Evolutionary conservation across 2,329 filamentous ascomycete genomes (phyloP).

Genomic region (Colletotrichum plurivorum): DNA sequence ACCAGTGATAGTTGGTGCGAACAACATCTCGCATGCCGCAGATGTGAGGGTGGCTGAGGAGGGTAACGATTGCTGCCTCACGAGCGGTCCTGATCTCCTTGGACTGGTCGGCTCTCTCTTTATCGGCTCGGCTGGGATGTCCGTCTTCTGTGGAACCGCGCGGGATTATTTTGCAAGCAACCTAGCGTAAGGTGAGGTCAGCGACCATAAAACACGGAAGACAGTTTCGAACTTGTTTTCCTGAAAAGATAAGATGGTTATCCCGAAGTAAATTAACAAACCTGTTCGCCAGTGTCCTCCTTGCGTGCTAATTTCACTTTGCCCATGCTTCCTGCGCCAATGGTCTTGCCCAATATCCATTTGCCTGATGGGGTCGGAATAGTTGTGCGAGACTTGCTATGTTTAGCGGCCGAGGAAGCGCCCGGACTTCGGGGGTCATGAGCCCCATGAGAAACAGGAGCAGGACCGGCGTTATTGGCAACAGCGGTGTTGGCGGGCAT

Average conservation of each 20-base stretch:
- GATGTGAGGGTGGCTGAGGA: slow-evolving; percentile 95
- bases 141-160: slow-evolving; percentile 90
- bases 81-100: slow-evolving; percentile 96
- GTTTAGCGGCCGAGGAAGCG: slow-evolving; percentile 60
- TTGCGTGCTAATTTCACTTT: slow-evolving; percentile 97
- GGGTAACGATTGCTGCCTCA: slow-evolving; percentile 95
- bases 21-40: slow-evolving; percentile 96
- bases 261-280: slow-evolving; percentile 55
- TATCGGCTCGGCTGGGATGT: slow-evolving; percentile 77
- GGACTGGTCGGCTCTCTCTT: slow-evolving; percentile 93
- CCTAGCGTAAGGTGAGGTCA: slow-evolving; percentile 62
- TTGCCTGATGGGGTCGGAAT: slow-evolving; percentile 92
- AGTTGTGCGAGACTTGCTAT: slow-evolving; percentile 78
- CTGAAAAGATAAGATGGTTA: too few relatives aligned
- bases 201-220: not conserved
- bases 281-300: slow-evolving; percentile 91
- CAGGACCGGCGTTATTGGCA: slow-evolving; percentile 67
- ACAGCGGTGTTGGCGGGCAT: slow-evolving; percentile 66
- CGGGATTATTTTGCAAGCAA: slow-evolving; percentile 97
- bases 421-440: slow-evolving; percentile 58
- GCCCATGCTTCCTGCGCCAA: slow-evolving; percentile 98
- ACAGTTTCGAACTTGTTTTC: too few relatives aligned
- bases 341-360: slow-evolving; percentile 96
- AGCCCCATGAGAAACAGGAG: slow-evolving; percentile 63
- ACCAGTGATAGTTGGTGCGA: slow-evolving; percentile 98